A percentile compares a stretch with the other conserved stretches of the same genome.
phyloP scores from a whole-genome alignment of 139 green algal genomes.

The Zygnema circumcarinatum region DNA sequence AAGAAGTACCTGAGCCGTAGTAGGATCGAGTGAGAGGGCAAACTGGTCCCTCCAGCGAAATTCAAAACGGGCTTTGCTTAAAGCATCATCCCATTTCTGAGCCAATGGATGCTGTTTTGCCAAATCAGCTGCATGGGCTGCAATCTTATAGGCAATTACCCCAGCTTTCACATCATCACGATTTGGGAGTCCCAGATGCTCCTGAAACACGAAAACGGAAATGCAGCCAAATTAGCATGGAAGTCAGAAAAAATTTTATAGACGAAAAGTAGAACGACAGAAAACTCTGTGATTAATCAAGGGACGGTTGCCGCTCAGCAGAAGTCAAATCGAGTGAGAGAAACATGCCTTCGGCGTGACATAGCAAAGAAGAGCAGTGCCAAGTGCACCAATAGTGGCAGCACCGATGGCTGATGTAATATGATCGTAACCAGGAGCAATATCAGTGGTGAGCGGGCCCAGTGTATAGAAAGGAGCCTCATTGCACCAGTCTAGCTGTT shows the following conservation, averaged over 20 bases:
- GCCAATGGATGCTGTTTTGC: conserved; percentile 90
- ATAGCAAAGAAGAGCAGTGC: conserved; percentile 96
- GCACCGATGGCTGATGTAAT: conserved; percentile 96
- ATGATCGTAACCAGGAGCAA: conserved; percentile 96
- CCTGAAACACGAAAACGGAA: conserved; percentile 53
- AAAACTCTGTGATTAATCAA: too few species aligned
- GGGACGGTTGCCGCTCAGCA: too few species aligned
- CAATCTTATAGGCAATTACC: conserved; percentile 98
- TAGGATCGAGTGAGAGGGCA: conserved; percentile 88
- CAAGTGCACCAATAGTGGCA: conserved; percentile 88
- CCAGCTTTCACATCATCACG: conserved; percentile 87
- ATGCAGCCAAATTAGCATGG: too few species aligned
- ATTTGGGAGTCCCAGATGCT: conserved; percentile 95
- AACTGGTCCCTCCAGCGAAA: conserved; percentile 98
- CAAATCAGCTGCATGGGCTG: conserved; percentile 92
- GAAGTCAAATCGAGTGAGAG: too few species aligned
- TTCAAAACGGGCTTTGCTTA: conserved; percentile 92
- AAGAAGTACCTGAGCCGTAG: conserved; percentile 44
- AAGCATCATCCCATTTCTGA: conserved; percentile 83
- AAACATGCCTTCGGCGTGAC: conserved; percentile 93
- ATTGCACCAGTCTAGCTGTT: conserved; percentile 85
- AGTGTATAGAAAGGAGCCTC: conserved; percentile 98
- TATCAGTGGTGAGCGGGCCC: conserved; percentile 93
- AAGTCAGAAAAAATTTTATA: too few species aligned
- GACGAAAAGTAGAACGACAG: too few species aligned